Conservation (phyloP, 768 basidiomycete genomes). For the Trametes sanguinea region DNA sequence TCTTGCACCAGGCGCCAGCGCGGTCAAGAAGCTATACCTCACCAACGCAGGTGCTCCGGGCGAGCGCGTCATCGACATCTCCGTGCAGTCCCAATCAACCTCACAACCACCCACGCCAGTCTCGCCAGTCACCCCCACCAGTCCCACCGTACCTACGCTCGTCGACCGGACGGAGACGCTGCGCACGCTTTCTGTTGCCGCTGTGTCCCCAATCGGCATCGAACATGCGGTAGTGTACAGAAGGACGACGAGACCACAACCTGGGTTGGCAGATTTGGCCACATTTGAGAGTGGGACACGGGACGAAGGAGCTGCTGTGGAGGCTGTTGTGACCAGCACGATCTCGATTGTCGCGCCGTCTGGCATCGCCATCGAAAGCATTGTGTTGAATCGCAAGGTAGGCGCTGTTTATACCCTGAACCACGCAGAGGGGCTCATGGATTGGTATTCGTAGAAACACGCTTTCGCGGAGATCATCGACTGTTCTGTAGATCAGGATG, state of each 20-base stretch:
- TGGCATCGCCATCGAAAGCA: slow-evolving; percentile 50
- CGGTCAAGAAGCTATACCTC: slow-evolving; percentile 64
- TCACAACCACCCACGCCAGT: slow-evolving; percentile 18
- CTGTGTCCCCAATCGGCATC: slow-evolving; percentile 60
- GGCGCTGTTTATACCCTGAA: slow-evolving; percentile 13
- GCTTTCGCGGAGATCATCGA: slow-evolving; percentile 49
- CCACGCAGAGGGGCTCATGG: neutral
- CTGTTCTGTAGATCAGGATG: slow-evolving; percentile 51
- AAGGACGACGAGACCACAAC: slow-evolving; percentile 42
- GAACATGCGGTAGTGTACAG: slow-evolving; percentile 57
- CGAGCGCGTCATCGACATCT: slow-evolving; percentile 78
- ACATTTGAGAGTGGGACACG: slow-evolving; percentile 56
- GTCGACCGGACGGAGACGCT: slow-evolving; percentile 57
- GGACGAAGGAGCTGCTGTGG: slow-evolving; percentile 53
- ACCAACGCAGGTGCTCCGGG: slow-evolving; percentile 63
- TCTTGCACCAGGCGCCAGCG: slow-evolving; percentile 57
- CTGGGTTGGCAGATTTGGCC: slow-evolving; percentile 53
- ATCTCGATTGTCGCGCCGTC: slow-evolving; percentile 19
- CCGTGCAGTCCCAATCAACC: slow-evolving; percentile 60
- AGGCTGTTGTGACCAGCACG: slow-evolving; percentile 28
- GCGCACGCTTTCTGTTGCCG: slow-evolving; percentile 66
- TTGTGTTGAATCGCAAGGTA: slow-evolving; percentile 53
- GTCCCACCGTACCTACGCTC: slow-evolving; percentile 33
- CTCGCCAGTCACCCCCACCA: slow-evolving; percentile 16
- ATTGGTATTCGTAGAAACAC: slow-evolving; percentile 39